Conservation (phyloP, 2,329 filamentous ascomycete species). For the Ceratocystis diversiconidia region DNA sequence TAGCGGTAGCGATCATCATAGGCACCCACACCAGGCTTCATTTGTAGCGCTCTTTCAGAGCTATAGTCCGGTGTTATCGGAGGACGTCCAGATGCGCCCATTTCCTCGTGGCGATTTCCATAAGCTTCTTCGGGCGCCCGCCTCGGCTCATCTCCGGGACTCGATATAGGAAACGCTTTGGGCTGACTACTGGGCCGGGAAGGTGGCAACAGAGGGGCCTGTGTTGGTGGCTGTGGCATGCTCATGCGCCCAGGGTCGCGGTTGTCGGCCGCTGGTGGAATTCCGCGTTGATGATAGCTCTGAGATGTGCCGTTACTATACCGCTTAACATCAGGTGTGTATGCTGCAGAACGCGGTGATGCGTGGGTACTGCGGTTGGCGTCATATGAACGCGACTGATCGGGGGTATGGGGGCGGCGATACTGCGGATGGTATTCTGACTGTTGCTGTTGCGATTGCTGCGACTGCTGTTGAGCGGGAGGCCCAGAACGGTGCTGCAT, state of each 20-base stretch:
- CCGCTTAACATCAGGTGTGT: slow-evolving; percentile 44
- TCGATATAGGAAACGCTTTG: slow-evolving; percentile 31
- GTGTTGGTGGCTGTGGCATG: slow-evolving; percentile 13
- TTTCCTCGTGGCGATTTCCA: slow-evolving; percentile 34
- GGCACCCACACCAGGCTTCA: slow-evolving; percentile 26
- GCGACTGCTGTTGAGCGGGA: not conserved
- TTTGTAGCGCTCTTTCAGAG: slow-evolving; percentile 32
- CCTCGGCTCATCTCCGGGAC: slow-evolving; percentile 33
- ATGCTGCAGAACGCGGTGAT: slow-evolving; percentile 34
- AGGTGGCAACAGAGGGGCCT: slow-evolving; percentile 28
- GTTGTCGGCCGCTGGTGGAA: slow-evolving; percentile 31
- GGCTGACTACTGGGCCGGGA: slow-evolving; percentile 39
- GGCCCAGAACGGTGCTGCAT: slow-evolving; percentile 29
- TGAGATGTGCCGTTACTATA: slow-evolving; percentile 41
- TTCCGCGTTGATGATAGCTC: slow-evolving; percentile 37
- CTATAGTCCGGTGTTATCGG: slow-evolving; percentile 35
- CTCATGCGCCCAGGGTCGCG: slow-evolving; percentile 26
- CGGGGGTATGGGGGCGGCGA: slow-evolving; percentile 59
- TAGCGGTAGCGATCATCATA: slow-evolving; percentile 42
- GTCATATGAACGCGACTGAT: slow-evolving; percentile 45
- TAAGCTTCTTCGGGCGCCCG: slow-evolving; percentile 32
- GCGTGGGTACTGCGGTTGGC: slow-evolving; percentile 32
- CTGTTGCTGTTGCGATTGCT: not conserved
- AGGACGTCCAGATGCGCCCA: slow-evolving; percentile 23
- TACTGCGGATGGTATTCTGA: slow-evolving; percentile 45